Conservation (phyloP, 441 rosid species). For the Gossypium davidsonii region DNA sequence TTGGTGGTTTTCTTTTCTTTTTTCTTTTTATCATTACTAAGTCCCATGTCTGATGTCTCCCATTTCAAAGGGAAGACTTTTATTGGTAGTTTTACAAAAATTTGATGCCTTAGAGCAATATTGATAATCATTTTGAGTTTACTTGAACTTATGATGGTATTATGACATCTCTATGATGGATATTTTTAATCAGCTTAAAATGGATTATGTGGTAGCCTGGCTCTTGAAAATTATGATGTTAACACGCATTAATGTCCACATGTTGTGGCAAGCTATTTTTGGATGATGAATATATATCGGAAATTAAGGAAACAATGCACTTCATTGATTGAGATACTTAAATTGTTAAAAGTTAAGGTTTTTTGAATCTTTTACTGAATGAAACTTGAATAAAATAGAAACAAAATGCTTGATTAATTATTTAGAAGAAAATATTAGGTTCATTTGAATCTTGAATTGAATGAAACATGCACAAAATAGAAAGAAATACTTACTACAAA, state of each 20-base stretch:
- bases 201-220: background rate
- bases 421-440: background rate
- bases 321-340: background rate
- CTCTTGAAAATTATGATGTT: conserved; percentile 5
- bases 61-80: background rate
- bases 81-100: background rate
- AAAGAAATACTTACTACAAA: background rate
- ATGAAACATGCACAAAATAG: background rate
- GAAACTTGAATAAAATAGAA: background rate
- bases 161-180: background rate
- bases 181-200: background rate
- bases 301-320: background rate
- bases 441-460: background rate
- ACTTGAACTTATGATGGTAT: background rate
- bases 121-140: background rate
- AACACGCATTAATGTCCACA: background rate
- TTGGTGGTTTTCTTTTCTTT: background rate
- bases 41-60: background rate
- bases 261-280: background rate
- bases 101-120: background rate
- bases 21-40: background rate
- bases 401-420: background rate
- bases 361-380: background rate
- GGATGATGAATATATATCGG: background rate
- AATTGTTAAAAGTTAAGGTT: background rate